These are phyloP conservation scores for Amanita thiersii DNA, from an alignment of 768 basidiomycete genomes.

Conservation along the genomic window DNA sequence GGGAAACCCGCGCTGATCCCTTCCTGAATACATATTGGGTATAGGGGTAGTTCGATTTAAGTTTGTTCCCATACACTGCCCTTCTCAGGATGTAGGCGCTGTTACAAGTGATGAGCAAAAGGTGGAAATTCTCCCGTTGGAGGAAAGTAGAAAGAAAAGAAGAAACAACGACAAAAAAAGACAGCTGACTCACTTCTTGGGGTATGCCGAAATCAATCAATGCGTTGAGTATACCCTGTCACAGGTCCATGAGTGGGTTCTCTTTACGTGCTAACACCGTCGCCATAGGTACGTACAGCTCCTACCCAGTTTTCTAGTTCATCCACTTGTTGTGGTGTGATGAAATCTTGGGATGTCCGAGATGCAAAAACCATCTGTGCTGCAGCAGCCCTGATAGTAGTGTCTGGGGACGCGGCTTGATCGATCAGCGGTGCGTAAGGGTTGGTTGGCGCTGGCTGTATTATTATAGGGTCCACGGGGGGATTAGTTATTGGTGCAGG, in stretches of 20 bases:
- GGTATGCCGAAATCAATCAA: slow-evolving; percentile 39
- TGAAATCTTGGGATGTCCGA: slow-evolving; percentile 63
- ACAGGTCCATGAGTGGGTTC: slow-evolving; percentile 3
- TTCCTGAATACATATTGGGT: slow-evolving; percentile 12
- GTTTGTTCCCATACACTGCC: slow-evolving; percentile 50
- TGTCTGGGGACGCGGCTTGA: slow-evolving; percentile 17
- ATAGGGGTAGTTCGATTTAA: slow-evolving; percentile 12
- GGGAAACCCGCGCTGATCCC: slow-evolving; percentile 6
- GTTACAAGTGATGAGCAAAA: not conserved
- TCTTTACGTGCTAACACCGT: slow-evolving; percentile 8
- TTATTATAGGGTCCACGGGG: slow-evolving; percentile 31
- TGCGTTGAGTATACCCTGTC: slow-evolving; percentile 48
- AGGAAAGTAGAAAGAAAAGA: slow-evolving; percentile 6
- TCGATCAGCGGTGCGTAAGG: slow-evolving; percentile 10
- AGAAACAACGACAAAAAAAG: not conserved
- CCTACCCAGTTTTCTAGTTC: slow-evolving; percentile 57
- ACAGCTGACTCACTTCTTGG: slow-evolving; percentile 33
- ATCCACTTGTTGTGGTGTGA: slow-evolving; percentile 57
- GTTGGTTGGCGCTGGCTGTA: slow-evolving; percentile 19
- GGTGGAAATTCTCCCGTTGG: not conserved
- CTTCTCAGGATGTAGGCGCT: slow-evolving; percentile 46
- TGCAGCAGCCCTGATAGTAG: slow-evolving; percentile 64
- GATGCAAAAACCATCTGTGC: slow-evolving; percentile 81
- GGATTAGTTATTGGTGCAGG: slow-evolving; percentile 36
- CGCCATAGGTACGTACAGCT: slow-evolving; percentile 21